These are phyloP conservation scores for Phytophthora syringae DNA, from an alignment of 352 stramenopile genomes.

Conservation along the genomic window DNA sequence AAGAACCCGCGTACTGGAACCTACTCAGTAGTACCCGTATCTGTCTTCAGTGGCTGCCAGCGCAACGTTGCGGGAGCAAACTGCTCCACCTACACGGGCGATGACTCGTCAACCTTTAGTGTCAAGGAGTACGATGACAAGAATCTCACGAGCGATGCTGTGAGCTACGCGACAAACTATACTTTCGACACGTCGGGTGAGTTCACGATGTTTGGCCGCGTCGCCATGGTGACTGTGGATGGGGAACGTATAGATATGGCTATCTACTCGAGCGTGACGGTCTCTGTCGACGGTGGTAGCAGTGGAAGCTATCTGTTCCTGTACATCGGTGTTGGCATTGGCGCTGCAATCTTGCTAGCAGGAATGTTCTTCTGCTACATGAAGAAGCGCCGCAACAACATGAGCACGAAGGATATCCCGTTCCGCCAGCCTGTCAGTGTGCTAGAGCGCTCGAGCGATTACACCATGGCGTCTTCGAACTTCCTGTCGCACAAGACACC, in stretches of 20 bases:
- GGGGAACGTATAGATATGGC: conserved; percentile 82
- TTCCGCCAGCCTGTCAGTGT: conserved; percentile 62
- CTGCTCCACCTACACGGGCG: conserved; percentile 74
- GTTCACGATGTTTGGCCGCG: conserved; percentile 75
- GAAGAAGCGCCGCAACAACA: conserved; percentile 63
- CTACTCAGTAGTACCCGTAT: conserved; percentile 73
- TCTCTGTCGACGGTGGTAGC: conserved; percentile 56
- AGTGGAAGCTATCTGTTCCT: conserved; percentile 61
- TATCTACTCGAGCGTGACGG: conserved; percentile 76
- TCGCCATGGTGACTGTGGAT: conserved; percentile 76
- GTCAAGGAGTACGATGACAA: conserved; percentile 55
- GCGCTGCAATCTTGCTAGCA: conserved; percentile 64
- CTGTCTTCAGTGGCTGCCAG: conserved; percentile 74
- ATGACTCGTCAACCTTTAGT: conserved; percentile 61
- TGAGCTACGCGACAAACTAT: conserved; percentile 62
- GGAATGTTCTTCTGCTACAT: conserved; percentile 75
- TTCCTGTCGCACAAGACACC: conserved; percentile 74
- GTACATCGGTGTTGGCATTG: conserved; percentile 77
- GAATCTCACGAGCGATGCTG: conserved; percentile 68
- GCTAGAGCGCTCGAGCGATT: conserved; percentile 53
- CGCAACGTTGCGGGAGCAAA: conserved; percentile 55
- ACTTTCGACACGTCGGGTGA: conserved; percentile 61
- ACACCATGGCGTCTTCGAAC: conserved; percentile 71
- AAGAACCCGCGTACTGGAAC: conserved; percentile 52
- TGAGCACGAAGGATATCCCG: conserved; percentile 76